Base-by-base conservation (phyloP, 2,329 filamentous ascomycete genomes). In the Botrytis aclada region DNA sequence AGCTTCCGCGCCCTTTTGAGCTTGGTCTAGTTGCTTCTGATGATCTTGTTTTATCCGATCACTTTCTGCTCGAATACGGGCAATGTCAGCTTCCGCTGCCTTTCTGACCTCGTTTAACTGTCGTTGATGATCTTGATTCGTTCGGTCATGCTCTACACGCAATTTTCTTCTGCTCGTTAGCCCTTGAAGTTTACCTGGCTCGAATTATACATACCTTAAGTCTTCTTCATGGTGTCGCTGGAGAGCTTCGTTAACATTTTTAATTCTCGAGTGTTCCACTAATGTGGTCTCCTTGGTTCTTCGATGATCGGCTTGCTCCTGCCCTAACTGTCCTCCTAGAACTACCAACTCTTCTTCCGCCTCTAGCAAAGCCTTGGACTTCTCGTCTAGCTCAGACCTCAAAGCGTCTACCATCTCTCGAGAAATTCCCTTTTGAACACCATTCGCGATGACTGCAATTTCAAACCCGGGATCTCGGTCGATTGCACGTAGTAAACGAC, bases 401-500 rank as follows among this genome's bases (percentile, higher is more conserved):
- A 99, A 84, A 1, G 92, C 91, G 81, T 99, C 96, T 5, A 99
- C 93, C 54, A 98, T 85, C 78, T 98, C 94, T 58, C 95, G 89
- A n/a, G 97, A 97, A 54, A 99, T 92, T 6, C 95, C 95, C 79
- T 95, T 95, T 77, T 96, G 91, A 18, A 95, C 84, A 0, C 93
- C 93, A 79, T 95, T 94, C 61, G 90, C 87, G 72, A 94, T 86
- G 18, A 96, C 88, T 0, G 94, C 92, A 39, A 97, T 90, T 81
- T 99, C 96, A 74, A 97, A 85, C 1, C 91, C 93, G 0, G 96
- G 96, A 75, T 97, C 93, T 74, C 95, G 90, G 82, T 99, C 96
- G 77, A 99, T 93, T 22, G 94, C 93, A 75, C 94, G 89, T 56
- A 92, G 85, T 73, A 98, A 84, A 14, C 95, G 91, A 78, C 93